phyloP scores from a whole-genome alignment of 805 yeast species.

The Yarrowia bubula region DNA sequence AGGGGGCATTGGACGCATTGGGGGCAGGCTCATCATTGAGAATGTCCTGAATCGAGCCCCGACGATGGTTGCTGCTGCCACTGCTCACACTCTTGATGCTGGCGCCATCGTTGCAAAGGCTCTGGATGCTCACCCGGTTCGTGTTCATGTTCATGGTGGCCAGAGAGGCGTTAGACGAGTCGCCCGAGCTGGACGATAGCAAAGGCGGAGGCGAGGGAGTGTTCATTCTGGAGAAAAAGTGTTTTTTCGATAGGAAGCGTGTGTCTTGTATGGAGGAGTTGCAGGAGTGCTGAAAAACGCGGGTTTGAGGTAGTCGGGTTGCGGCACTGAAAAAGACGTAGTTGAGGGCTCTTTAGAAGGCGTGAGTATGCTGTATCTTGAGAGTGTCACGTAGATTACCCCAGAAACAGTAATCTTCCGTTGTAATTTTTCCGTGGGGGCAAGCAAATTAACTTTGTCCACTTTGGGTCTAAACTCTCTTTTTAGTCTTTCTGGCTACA shows the following conservation, averaged over 20 bases:
- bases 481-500: neutral
- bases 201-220: slow-evolving; percentile 19
- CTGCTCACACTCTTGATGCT: slow-evolving; percentile 5
- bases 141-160: neutral
- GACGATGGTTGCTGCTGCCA: neutral
- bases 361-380: neutral
- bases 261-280: too few species aligned
- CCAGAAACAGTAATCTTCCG: slow-evolving; percentile 17
- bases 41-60: slow-evolving; percentile 15
- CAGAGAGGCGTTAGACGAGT: slow-evolving; percentile 16
- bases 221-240: neutral
- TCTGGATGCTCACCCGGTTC: slow-evolving; percentile 6
- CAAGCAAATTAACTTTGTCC: neutral
- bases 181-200: slow-evolving; percentile 23
- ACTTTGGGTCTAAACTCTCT: neutral
- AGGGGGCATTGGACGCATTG: too few species aligned
- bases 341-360: neutral
- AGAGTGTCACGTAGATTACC: neutral
- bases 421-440: slow-evolving; percentile 18
- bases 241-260: too few species aligned
- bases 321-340: neutral
- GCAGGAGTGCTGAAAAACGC: too few species aligned
- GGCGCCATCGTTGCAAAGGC: slow-evolving; percentile 9
- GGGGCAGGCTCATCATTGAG: neutral
- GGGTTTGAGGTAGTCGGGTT: too few species aligned